Base-by-base conservation (phyloP, 352 stramenopile genomes). In the Phytophthora constricta region DNA sequence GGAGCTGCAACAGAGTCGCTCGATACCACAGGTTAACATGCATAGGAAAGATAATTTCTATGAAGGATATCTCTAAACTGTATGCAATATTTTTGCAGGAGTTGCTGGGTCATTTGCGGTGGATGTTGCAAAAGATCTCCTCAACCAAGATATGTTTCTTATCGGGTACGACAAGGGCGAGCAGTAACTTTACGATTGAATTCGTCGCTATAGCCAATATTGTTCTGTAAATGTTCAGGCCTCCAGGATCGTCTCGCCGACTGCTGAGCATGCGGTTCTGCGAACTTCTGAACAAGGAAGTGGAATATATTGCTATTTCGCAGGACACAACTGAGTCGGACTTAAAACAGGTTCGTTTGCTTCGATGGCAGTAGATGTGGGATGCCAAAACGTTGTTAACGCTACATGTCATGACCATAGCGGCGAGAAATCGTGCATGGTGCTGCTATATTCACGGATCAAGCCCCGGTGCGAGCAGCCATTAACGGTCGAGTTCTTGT, bases 281-380 rank as follows among this genome's bases (percentile, higher is more conserved):
- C 50, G 89, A 97, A 55, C 62, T 97, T 20, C 58, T 96, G 45
- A 79, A 95, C 55, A 87, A 86, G 33, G 88, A 95, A 37, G 86
- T 95, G 26, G 90, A 97, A 63, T 97, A 95, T 66, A 82, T 99
- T 20, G 80, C 91, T n/a, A 82, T 99, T 52, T 97, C 93, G 22
- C 81, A 88, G 27, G 96, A 99, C 80, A 98, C 94, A 34, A 98
- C 96, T 0, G 96, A 99, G 71, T 92, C 86, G 0, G 92, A 98
- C 64, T 65, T 98, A 20, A 98, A 98, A 62, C 92, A 97, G 76
- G 79, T 87, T 37, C 10, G 49, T 58, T 22, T n/a, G n/a, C n/a
- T 5, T 51, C 8, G 8, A 17, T 22, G 4, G 11, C 20, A 46
- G 41, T 20, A 43, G 31, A 23, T 46, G 31, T n/a, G n/a, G n/a